Evolutionary conservation across 2,329 filamentous ascomycete species (phyloP).

Genomic region (Fusarium mexicanum): DNA sequence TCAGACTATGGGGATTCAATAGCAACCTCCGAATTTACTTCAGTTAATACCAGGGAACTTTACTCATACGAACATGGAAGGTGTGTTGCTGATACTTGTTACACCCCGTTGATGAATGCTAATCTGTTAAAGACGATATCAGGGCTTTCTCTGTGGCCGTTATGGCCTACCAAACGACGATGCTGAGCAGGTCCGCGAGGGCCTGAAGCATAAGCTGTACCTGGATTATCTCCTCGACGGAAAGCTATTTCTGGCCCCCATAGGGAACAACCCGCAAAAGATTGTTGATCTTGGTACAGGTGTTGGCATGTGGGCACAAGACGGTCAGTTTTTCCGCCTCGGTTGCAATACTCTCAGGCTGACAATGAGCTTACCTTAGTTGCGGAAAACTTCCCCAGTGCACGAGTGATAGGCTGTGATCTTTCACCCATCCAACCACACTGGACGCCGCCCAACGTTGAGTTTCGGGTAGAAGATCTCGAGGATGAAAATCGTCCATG

Average conservation of each 20-base stretch:
- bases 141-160: slow-evolving; percentile 56
- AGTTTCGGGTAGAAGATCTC: slow-evolving; percentile 56
- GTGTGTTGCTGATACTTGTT: slow-evolving; percentile 31
- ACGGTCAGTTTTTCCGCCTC: slow-evolving; percentile 48
- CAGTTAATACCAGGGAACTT: slow-evolving; percentile 48
- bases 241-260: slow-evolving; percentile 55
- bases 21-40: slow-evolving; percentile 53
- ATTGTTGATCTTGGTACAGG: slow-evolving; percentile 63
- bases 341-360: background rate
- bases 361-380: slow-evolving; percentile 46
- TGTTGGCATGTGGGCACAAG: slow-evolving; percentile 66
- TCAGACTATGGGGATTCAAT: slow-evolving; percentile 54
- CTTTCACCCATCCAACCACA: slow-evolving; percentile 56
- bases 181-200: slow-evolving; percentile 59
- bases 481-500: slow-evolving; percentile 50
- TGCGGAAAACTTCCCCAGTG: slow-evolving; percentile 56
- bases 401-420: slow-evolving; percentile 57
- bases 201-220: slow-evolving; percentile 58
- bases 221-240: slow-evolving; percentile 59
- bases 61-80: slow-evolving; percentile 52
- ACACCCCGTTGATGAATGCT: background rate
- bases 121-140: slow-evolving; percentile 55
- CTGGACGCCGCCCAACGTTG: slow-evolving; percentile 65
- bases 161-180: slow-evolving; percentile 65
- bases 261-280: slow-evolving; percentile 57